These are phyloP conservation scores for Apophysomyces sp. DNA, from an alignment of 371 early-diverging fungal species.

Conservation along the genomic window DNA sequence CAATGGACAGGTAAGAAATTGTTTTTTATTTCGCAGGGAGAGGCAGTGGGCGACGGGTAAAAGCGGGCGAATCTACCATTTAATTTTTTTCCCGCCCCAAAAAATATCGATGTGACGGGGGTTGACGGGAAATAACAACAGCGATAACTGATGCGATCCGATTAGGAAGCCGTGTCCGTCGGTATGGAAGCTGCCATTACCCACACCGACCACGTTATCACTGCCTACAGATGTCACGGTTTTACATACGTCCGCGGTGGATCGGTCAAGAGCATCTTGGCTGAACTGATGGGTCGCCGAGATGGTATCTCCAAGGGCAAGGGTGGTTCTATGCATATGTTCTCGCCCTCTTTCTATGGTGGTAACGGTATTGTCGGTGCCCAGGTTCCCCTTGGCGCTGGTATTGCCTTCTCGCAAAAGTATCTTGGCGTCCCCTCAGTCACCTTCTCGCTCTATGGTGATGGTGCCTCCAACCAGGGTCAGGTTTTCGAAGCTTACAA, in stretches of 20 bases:
- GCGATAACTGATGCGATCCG: slow-evolving; percentile 1
- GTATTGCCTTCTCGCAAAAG: slow-evolving; percentile 96
- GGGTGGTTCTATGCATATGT: slow-evolving; percentile 99
- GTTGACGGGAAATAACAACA: not conserved
- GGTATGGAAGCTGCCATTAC: slow-evolving; percentile 93
- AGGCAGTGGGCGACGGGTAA: slow-evolving; percentile 10
- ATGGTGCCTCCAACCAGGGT: slow-evolving; percentile 99
- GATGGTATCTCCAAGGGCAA: slow-evolving; percentile 96
- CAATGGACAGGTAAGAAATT: slow-evolving; percentile 86
- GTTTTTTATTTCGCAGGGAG: not conserved
- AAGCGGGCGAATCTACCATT: slow-evolving; percentile 12
- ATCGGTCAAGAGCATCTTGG: slow-evolving; percentile 71
- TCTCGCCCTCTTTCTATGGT: slow-evolving; percentile 95
- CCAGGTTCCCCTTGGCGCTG: slow-evolving; percentile 98
- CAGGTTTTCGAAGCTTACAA: slow-evolving; percentile 99
- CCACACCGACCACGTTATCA: slow-evolving; percentile 91
- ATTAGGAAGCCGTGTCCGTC: slow-evolving; percentile 93
- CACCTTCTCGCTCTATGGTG: slow-evolving; percentile 96
- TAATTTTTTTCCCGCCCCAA: slow-evolving; percentile 6
- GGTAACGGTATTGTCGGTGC: slow-evolving; percentile 99
- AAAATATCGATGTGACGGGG: slow-evolving; percentile 1
- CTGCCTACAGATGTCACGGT: slow-evolving; percentile 99
- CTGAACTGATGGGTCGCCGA: slow-evolving; percentile 87
- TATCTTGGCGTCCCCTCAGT: slow-evolving; percentile 78
- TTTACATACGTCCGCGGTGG: slow-evolving; percentile 94